A percentile compares a stretch with the other conserved stretches of the same genome.
These are phyloP conservation scores for Cyberlindnera galapagoensis DNA, from an alignment of 805 yeast species.

Conservation along the genomic window DNA sequence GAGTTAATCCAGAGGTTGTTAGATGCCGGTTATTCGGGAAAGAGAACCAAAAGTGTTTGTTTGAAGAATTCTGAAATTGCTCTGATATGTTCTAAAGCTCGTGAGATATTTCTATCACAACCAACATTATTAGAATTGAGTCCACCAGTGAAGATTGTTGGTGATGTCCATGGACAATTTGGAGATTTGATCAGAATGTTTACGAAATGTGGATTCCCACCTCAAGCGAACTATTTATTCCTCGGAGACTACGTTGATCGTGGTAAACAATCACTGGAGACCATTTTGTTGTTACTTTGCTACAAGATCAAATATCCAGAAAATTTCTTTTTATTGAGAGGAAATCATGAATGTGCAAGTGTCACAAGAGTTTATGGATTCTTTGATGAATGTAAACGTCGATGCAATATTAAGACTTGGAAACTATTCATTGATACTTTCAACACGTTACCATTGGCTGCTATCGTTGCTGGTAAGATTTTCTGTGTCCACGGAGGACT, in stretches of 20 bases:
- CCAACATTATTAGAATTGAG: constrained; percentile 82
- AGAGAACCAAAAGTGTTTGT: constrained; percentile 84
- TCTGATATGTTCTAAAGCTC: constrained; percentile 75
- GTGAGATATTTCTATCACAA: constrained; percentile 85
- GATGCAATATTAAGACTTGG: constrained; percentile 91
- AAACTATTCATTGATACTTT: constrained; percentile 90
- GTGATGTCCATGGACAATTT: constrained; percentile 90
- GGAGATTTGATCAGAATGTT: constrained; percentile 84
- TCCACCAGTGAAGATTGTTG: constrained; percentile 85
- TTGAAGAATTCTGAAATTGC: constrained; percentile 87
- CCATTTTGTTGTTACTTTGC: constrained; percentile 68
- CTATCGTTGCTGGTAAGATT: constrained; percentile 83
- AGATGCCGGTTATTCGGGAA: constrained; percentile 95
- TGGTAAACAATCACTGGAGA: constrained; percentile 88
- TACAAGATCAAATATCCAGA: constrained; percentile 88
- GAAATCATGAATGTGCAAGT: constrained; percentile 92
- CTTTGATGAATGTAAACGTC: constrained; percentile 88
- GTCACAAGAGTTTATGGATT: constrained; percentile 95
- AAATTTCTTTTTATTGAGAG: constrained; percentile 76
- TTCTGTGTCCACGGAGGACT: constrained; percentile 96
- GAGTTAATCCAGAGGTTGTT: constrained; percentile 83
- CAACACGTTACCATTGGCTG: constrained; percentile 87
- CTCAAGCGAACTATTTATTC: constrained; percentile 60
- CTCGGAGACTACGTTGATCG: constrained; percentile 93
- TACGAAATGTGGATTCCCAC: constrained; percentile 81